phyloP scores from a whole-genome alignment of 1,284 basidiomycete genomes.

The Megacollybia platyphylla region DNA sequence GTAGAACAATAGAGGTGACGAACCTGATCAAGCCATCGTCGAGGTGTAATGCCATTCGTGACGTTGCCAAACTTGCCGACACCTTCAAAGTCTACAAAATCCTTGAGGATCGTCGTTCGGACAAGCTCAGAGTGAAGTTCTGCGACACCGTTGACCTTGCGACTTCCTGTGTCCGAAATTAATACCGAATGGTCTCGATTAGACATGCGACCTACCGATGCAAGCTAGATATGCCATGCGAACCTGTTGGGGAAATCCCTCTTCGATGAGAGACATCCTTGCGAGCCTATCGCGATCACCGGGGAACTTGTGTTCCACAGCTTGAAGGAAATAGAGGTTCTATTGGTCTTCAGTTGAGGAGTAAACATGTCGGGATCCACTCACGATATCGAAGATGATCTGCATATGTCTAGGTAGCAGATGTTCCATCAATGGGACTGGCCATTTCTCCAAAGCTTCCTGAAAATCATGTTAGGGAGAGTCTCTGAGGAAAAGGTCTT shows the following conservation, averaged over 20 bases:
- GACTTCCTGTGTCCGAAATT: constrained; percentile 33
- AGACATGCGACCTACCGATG: constrained; percentile 34
- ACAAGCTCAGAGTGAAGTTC: constrained; percentile 75
- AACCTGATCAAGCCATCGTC: neutral
- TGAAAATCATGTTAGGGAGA: constrained; percentile 11
- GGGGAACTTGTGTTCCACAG: constrained; percentile 83
- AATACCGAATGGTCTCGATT: no score
- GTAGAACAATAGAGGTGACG: neutral
- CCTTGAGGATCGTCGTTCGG: constrained; percentile 73
- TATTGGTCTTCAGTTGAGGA: constrained; percentile 10
- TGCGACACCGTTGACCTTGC: constrained; percentile 92
- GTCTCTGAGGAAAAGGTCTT: neutral
- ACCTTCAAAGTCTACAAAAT: constrained; percentile 83
- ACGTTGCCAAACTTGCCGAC: constrained; percentile 74
- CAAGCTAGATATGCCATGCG: constrained; percentile 82
- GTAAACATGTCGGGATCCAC: constrained; percentile 12
- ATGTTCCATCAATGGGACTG: constrained; percentile 70
- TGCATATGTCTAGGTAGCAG: constrained; percentile 80
- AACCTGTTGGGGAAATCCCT: constrained; percentile 74
- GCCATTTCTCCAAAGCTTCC: constrained; percentile 83
- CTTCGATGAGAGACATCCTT: constrained; percentile 87
- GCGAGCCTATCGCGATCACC: constrained; percentile 67
- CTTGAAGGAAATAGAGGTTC: constrained; percentile 33
- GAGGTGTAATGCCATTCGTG: constrained; percentile 54
- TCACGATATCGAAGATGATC: constrained; percentile 81